Evolutionary conservation across 331 rosid genomes (phyloP).

Genomic region (Saraca asoca): DNA sequence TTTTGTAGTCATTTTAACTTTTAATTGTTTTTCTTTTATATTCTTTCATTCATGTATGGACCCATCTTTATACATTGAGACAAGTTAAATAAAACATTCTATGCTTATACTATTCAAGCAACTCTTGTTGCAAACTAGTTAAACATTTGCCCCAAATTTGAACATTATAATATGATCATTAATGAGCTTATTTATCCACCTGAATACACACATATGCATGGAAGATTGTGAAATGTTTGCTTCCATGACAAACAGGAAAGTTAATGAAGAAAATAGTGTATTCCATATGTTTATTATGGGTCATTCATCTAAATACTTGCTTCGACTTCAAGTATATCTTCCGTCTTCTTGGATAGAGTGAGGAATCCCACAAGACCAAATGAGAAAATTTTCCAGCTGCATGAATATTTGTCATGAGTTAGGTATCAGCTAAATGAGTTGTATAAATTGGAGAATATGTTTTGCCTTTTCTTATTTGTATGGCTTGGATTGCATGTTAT

Average conservation of each 20-base stretch:
- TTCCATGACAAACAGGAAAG: background rate
- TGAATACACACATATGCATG: background rate
- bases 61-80: background rate
- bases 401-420: background rate
- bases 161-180: constrained; percentile 1
- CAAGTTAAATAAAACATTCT: background rate
- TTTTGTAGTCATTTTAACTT: background rate
- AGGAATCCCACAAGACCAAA: no score
- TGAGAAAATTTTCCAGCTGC: no score
- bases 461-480: constrained; percentile 23
- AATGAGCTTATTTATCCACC: background rate
- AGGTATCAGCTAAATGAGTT: background rate
- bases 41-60: background rate
- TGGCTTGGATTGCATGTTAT: constrained; percentile 46
- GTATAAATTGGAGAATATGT: background rate
- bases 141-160: background rate
- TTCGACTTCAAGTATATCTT: background rate
- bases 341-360: background rate
- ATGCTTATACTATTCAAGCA: background rate
- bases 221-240: background rate
- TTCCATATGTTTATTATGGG: background rate
- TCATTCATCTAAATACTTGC: background rate
- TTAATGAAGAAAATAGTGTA: background rate
- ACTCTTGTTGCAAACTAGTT: background rate
- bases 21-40: background rate